phyloP scores from a whole-genome alignment of 768 basidiomycete genomes.

The Auricularia auricula-judae region DNA sequence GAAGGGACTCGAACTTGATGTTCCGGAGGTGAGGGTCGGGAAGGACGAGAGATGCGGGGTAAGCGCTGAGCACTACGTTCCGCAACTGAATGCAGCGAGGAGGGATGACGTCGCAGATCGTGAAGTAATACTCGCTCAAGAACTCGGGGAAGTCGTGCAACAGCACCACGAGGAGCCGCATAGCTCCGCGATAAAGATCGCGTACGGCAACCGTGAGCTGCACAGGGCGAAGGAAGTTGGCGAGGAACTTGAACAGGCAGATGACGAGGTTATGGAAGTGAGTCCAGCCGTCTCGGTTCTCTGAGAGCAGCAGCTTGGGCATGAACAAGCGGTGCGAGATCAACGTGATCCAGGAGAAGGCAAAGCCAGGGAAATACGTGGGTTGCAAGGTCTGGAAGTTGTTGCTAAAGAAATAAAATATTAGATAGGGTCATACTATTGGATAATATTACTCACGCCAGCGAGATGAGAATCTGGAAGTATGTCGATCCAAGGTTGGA shows the following conservation, averaged over 20 bases:
- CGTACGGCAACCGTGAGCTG: constrained; percentile 71
- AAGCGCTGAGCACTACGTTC: constrained; percentile 93
- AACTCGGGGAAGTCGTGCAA: constrained; percentile 99
- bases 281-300: constrained; percentile 92
- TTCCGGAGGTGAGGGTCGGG: constrained; percentile 81
- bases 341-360: constrained; percentile 95
- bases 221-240: constrained; percentile 78
- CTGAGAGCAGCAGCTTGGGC: constrained; percentile 82
- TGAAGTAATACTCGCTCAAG: constrained; percentile 92
- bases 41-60: constrained; percentile 68
- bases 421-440: background rate
- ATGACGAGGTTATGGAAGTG: constrained; percentile 91
- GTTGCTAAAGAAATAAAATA: constrained; percentile 41
- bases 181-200: constrained; percentile 81
- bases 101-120: constrained; percentile 88
- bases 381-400: constrained; percentile 94
- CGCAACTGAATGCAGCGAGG: constrained; percentile 88
- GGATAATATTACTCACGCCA: constrained; percentile 46
- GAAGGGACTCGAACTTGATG: constrained; percentile 59
- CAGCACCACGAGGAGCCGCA: constrained; percentile 85
- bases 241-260: constrained; percentile 90
- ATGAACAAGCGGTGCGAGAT: constrained; percentile 95
- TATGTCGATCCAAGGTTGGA: constrained; percentile 78
- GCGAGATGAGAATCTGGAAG: constrained; percentile 75
- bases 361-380: constrained; percentile 93